Conservation (phyloP, 2,329 filamentous ascomycete genomes). For the Periconia sp. region DNA sequence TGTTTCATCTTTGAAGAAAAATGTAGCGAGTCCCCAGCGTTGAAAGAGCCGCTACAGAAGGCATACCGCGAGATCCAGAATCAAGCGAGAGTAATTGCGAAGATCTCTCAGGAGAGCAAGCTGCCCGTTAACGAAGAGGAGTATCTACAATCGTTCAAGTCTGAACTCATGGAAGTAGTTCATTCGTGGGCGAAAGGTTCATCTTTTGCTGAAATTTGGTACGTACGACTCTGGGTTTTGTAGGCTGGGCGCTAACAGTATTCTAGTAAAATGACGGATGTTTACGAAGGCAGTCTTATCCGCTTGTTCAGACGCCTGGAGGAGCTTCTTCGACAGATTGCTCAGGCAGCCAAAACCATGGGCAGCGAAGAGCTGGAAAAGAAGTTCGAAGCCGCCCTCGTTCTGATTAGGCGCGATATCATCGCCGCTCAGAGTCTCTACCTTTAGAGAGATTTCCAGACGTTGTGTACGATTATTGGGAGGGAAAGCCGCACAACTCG, state of each 20-base stretch:
- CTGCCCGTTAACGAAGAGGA: constrained; percentile 92
- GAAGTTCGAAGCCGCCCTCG: constrained; percentile 86
- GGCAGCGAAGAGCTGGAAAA: constrained; percentile 89
- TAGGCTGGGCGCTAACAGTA: constrained; percentile 4
- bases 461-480: constrained; percentile 10
- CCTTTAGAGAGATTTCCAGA: constrained; percentile 47
- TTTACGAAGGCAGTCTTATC: constrained; percentile 95
- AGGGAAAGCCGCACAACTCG: constrained; percentile 13
- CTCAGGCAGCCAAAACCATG: constrained; percentile 95
- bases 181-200: constrained; percentile 88
- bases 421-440: constrained; percentile 82
- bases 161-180: constrained; percentile 96
- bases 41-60: constrained; percentile 84
- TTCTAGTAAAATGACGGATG: constrained; percentile 96
- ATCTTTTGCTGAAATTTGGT: constrained; percentile 94
- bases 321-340: constrained; percentile 92
- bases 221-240: constrained; percentile 46
- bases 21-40: constrained; percentile 68
- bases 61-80: constrained; percentile 83
- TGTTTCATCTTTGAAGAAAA: constrained; percentile 99
- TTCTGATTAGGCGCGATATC: constrained; percentile 88
- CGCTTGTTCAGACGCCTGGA: constrained; percentile 94
- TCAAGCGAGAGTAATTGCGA: constrained; percentile 85
- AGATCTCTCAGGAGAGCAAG: constrained; percentile 94
- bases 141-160: constrained; percentile 86